Conservation (phyloP, 2,329 filamentous ascomycete species). For the Ascochyta pisi region DNA sequence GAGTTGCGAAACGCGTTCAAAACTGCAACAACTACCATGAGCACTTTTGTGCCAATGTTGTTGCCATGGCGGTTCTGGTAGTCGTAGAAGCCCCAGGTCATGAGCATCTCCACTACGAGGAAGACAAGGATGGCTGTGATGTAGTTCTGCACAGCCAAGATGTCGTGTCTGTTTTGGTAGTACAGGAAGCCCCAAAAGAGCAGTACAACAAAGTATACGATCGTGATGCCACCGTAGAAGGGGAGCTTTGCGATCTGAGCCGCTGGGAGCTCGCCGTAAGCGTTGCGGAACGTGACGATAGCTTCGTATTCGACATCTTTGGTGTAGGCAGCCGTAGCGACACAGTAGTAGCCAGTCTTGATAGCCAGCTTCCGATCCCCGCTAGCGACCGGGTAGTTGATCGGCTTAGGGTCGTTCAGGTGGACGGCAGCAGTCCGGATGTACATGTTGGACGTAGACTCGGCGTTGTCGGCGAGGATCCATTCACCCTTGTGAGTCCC, state of each 20-base stretch:
- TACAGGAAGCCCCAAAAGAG: constrained; percentile 95
- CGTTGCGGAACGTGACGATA: constrained; percentile 90
- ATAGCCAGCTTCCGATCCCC: constrained; percentile 38
- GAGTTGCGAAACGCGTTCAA: constrained; percentile 94
- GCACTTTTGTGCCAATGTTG: constrained; percentile 79
- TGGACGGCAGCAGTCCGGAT: constrained; percentile 84
- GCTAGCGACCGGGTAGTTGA: constrained; percentile 78
- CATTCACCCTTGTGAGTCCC: constrained; percentile 82
- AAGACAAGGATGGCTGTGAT: constrained; percentile 97
- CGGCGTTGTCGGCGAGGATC: constrained; percentile 79
- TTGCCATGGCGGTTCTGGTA: constrained; percentile 90
- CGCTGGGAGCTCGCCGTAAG: constrained; percentile 93
- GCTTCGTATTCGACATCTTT: constrained; percentile 73
- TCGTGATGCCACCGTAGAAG: constrained; percentile 93
- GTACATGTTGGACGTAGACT: constrained; percentile 70
- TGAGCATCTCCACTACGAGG: constrained; percentile 92
- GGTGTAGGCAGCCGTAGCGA: constrained; percentile 77
- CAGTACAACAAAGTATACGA: constrained; percentile 87
- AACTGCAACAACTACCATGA: constrained; percentile 90
- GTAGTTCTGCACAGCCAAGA: constrained; percentile 97
- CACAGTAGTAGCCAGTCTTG: constrained; percentile 95
- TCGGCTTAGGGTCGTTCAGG: constrained; percentile 73
- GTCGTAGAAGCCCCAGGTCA: constrained; percentile 99
- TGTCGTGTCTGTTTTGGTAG: constrained; percentile 91
- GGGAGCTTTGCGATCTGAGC: constrained; percentile 96